Conservation (phyloP, 2,329 filamentous ascomycete species). For the Lithohypha guttulata region DNA sequence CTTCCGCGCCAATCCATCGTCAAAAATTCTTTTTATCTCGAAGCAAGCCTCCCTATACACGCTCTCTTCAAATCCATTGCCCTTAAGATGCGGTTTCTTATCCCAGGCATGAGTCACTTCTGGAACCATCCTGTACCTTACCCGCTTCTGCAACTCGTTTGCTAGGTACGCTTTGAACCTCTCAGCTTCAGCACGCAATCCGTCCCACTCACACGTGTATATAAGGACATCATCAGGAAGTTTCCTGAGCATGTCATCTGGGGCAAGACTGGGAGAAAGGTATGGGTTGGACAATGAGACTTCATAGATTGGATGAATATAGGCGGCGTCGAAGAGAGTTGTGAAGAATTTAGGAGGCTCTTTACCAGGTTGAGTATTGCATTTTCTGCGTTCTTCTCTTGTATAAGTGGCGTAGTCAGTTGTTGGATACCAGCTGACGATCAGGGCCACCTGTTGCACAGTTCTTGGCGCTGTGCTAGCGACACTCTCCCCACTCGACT, state of each 20-base stretch:
- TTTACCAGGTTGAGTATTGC: slow-evolving; percentile 7
- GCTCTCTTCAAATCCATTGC: slow-evolving; percentile 1
- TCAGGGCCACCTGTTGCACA: slow-evolving; percentile 3
- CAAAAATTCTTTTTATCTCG: slow-evolving; percentile 4
- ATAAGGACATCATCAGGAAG: neutral
- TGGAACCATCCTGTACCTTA: slow-evolving; percentile 2
- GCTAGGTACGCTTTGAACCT: slow-evolving; percentile 3
- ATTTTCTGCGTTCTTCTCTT: slow-evolving; percentile 6
- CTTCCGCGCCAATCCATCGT: slow-evolving; percentile 1
- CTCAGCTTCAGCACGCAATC: slow-evolving; percentile 3
- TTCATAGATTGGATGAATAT: slow-evolving; percentile 2
- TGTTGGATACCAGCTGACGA: slow-evolving; percentile 7
- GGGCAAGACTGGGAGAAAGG: slow-evolving; percentile 1
- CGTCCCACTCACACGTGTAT: slow-evolving; percentile 3
- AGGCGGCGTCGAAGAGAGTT: slow-evolving; percentile 3
- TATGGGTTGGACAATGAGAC: slow-evolving; percentile 4
- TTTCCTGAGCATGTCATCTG: slow-evolving; percentile 1
- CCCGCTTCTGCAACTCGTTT: slow-evolving; percentile 3
- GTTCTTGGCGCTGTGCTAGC: slow-evolving; percentile 7
- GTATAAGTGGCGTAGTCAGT: slow-evolving; percentile 3
- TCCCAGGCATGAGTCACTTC: slow-evolving; percentile 3
- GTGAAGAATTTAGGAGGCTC: slow-evolving; percentile 3
- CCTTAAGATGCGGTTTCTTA: slow-evolving; percentile 3
- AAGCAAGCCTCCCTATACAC: slow-evolving; percentile 4
- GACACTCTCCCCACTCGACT: neutral